A percentile compares a stretch with the other conserved stretches of the same genome.
Conservation (phyloP, 768 basidiomycete genomes). For the Termitomyces eurrhizus region DNA sequence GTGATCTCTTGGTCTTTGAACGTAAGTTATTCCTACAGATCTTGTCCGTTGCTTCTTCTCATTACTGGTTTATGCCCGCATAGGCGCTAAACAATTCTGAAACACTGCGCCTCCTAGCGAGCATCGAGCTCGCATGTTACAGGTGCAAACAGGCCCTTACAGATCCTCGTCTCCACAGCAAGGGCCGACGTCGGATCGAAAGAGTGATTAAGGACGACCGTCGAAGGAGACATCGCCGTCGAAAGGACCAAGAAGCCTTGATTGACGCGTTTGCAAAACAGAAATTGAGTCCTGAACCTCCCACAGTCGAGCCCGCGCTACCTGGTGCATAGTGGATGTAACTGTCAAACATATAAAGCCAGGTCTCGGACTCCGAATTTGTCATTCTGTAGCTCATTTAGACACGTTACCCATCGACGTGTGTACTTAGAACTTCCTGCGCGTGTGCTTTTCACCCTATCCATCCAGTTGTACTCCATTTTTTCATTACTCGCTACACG, state of each 20-base stretch:
- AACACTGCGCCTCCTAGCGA: slow-evolving; percentile 75
- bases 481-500: neutral
- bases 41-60: slow-evolving; percentile 4
- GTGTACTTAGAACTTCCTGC: slow-evolving; percentile 11
- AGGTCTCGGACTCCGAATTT: slow-evolving; percentile 3
- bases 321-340: slow-evolving; percentile 17
- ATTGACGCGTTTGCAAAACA: slow-evolving; percentile 72
- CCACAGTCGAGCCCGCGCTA: slow-evolving; percentile 20
- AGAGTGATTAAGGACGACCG: slow-evolving; percentile 84
- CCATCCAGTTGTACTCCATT: slow-evolving; percentile 6
- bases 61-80: slow-evolving; percentile 1
- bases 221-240: slow-evolving; percentile 72
- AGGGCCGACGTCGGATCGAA: slow-evolving; percentile 68
- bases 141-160: slow-evolving; percentile 63
- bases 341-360: neutral
- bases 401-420: slow-evolving; percentile 10
- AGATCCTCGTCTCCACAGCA: slow-evolving; percentile 64
- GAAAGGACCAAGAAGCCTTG: slow-evolving; percentile 82
- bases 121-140: slow-evolving; percentile 83
- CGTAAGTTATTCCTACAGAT: slow-evolving; percentile 34
- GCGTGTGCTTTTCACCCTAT: slow-evolving; percentile 6
- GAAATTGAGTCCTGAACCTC: slow-evolving; percentile 32
- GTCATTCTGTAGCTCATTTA: slow-evolving; percentile 14
- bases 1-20: slow-evolving; percentile 87
- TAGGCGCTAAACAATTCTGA: slow-evolving; percentile 83